Conservation (phyloP, 2,329 filamentous ascomycete genomes). For the Scleromitrula shiraiana region DNA sequence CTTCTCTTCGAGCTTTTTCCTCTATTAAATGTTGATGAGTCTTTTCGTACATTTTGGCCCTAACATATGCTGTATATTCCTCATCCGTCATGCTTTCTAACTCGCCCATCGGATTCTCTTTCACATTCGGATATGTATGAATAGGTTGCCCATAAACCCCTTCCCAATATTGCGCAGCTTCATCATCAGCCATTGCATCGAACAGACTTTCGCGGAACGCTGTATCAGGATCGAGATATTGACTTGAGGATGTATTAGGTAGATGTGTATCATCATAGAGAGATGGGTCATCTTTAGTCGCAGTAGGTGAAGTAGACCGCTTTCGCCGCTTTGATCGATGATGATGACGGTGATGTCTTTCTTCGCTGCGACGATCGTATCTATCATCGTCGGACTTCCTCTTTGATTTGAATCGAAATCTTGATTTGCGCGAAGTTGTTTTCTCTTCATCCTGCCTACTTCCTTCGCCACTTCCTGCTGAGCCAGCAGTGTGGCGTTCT, state of each 20-base stretch:
- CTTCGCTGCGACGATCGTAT: constrained; percentile 10
- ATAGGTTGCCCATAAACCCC: constrained; percentile 94
- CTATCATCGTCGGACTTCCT: constrained; percentile 14
- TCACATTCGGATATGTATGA: constrained; percentile 59
- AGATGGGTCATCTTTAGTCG: constrained; percentile 26
- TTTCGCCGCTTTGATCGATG: constrained; percentile 24
- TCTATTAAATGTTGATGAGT: constrained; percentile 77
- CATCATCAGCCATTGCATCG: constrained; percentile 93
- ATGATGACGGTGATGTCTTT: constrained; percentile 20
- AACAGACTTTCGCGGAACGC: constrained; percentile 93
- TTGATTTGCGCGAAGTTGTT: constrained; percentile 14
- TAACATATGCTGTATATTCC: constrained; percentile 80
- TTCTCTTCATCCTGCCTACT: constrained; percentile 9
- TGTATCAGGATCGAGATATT: constrained; percentile 53
- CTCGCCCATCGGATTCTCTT: constrained; percentile 39
- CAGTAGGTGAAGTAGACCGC: constrained; percentile 16
- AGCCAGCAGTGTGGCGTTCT: background rate
- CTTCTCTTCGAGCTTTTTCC: constrained; percentile 57
- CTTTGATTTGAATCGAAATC: constrained; percentile 28
- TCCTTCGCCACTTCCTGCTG: background rate
- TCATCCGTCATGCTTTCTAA: constrained; percentile 87
- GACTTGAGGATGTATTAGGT: constrained; percentile 30
- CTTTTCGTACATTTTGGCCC: constrained; percentile 90
- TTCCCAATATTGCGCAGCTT: constrained; percentile 93
- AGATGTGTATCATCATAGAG: constrained; percentile 34